phyloP scores from a whole-genome alignment of 2,329 filamentous ascomycete species.

The Pyrenophora teres region DNA sequence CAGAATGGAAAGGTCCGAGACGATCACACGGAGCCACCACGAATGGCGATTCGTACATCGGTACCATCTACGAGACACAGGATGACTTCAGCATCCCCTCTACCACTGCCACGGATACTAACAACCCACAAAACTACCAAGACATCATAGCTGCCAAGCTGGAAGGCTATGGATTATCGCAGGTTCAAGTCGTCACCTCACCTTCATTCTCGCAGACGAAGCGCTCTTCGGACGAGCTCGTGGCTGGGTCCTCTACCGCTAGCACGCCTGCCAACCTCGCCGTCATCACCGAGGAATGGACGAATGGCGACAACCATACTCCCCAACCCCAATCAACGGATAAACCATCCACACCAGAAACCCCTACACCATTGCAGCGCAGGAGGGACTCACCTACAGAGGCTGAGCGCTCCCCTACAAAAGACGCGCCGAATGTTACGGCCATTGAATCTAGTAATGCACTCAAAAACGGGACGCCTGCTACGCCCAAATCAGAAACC shows the following conservation, averaged over 20 bases:
- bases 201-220: constrained; percentile 42
- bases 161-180: constrained; percentile 32
- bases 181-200: constrained; percentile 18
- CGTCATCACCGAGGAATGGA: constrained; percentile 18
- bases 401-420: constrained; percentile 9
- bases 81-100: constrained; percentile 43
- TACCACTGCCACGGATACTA: constrained; percentile 27
- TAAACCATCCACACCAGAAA: constrained; percentile 22
- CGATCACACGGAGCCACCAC: constrained; percentile 18
- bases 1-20: constrained; percentile 32
- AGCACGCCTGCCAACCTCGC: constrained; percentile 32
- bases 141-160: constrained; percentile 25
- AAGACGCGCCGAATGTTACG: constrained; percentile 6
- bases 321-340: constrained; percentile 17
- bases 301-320: constrained; percentile 18
- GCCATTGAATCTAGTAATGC: background rate
- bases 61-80: constrained; percentile 15
- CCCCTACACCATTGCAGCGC: constrained; percentile 29
- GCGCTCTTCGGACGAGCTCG: constrained; percentile 41
- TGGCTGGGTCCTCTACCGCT: constrained; percentile 31
- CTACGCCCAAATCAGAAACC: background rate
- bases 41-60: constrained; percentile 19
- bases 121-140: constrained; percentile 16
- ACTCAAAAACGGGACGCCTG: constrained; percentile 6
- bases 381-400: constrained; percentile 13